These are phyloP conservation scores for Suhomyces anneliseae DNA, from an alignment of 1,139 yeast species.

Conservation along the genomic window DNA sequence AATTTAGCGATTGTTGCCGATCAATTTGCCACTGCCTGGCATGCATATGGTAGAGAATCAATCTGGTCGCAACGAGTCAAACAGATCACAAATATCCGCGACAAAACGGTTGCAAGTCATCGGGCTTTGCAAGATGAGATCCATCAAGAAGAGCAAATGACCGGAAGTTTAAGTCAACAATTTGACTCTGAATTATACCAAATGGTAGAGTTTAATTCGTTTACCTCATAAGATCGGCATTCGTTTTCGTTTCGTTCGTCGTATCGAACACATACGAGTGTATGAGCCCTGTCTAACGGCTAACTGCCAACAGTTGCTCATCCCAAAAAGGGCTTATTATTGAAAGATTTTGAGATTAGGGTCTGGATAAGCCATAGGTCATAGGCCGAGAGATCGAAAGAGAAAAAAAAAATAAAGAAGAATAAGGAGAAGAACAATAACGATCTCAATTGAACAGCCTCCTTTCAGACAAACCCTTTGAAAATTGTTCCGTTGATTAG, in stretches of 20 bases:
- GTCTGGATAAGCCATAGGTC: no score
- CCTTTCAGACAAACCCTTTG: no score
- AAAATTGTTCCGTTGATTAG: no score
- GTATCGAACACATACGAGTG: neutral
- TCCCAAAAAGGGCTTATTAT: no score
- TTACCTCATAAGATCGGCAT: slow-evolving; percentile 22
- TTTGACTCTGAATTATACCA: slow-evolving; percentile 33
- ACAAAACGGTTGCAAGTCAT: slow-evolving; percentile 38
- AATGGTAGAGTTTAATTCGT: slow-evolving; percentile 47
- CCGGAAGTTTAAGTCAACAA: neutral
- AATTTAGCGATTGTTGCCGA: slow-evolving; percentile 66
- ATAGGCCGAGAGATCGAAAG: no score
- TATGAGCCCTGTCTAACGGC: no score
- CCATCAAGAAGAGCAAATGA: slow-evolving; percentile 5
- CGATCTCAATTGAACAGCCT: no score
- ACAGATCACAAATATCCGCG: slow-evolving; percentile 53
- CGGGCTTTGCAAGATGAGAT: slow-evolving; percentile 25
- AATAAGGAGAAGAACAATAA: no score
- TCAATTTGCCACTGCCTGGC: slow-evolving; percentile 78
- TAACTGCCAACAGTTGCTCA: no score
- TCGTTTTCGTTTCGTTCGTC: neutral
- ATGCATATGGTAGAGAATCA: slow-evolving; percentile 46
- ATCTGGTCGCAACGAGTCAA: slow-evolving; percentile 69
- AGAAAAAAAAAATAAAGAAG: no score
- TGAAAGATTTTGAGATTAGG: no score